Evolutionary conservation across 2,329 filamentous ascomycete genomes (phyloP).

Genomic region (Colletotrichum filicis): DNA sequence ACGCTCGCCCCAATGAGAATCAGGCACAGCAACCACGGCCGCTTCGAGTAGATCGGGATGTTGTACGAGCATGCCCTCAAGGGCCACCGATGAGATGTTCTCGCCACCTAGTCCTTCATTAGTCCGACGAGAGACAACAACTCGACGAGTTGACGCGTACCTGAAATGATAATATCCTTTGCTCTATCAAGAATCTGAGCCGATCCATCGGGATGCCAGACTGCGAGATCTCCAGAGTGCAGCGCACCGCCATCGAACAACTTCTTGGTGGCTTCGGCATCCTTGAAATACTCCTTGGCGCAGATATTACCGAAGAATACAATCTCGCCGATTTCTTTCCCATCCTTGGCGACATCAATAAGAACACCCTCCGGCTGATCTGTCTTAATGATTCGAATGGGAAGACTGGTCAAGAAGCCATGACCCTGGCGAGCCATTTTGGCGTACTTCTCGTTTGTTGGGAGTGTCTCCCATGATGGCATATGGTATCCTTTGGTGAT

Average conservation of each 20-base stretch:
- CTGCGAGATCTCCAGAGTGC: slow-evolving; percentile 92
- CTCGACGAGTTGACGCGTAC: slow-evolving; percentile 55
- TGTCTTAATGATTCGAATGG: slow-evolving; percentile 81
- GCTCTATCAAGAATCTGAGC: slow-evolving; percentile 93
- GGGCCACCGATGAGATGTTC: slow-evolving; percentile 93
- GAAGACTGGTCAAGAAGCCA: slow-evolving; percentile 85
- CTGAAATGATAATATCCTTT: slow-evolving; percentile 98
- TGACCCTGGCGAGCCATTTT: slow-evolving; percentile 96
- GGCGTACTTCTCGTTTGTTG: slow-evolving; percentile 80
- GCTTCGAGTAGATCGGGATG: slow-evolving; percentile 93
- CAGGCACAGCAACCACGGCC: slow-evolving; percentile 87
- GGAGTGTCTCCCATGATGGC: slow-evolving; percentile 83
- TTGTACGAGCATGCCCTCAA: slow-evolving; percentile 89
- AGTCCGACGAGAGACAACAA: neutral
- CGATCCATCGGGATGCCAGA: slow-evolving; percentile 86
- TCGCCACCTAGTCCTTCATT: slow-evolving; percentile 75
- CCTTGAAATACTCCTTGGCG: slow-evolving; percentile 91
- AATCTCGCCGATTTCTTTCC: slow-evolving; percentile 84
- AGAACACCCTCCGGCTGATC: slow-evolving; percentile 76
- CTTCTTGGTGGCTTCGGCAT: slow-evolving; percentile 84
- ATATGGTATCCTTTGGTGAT: slow-evolving; percentile 94
- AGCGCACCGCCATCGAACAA: slow-evolving; percentile 87
- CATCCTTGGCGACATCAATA: slow-evolving; percentile 75
- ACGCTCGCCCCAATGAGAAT: slow-evolving; percentile 92
- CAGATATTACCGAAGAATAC: slow-evolving; percentile 94